Base-by-base conservation (phyloP, 352 stramenopile species). In the Phytophthora pseudosyringae region DNA sequence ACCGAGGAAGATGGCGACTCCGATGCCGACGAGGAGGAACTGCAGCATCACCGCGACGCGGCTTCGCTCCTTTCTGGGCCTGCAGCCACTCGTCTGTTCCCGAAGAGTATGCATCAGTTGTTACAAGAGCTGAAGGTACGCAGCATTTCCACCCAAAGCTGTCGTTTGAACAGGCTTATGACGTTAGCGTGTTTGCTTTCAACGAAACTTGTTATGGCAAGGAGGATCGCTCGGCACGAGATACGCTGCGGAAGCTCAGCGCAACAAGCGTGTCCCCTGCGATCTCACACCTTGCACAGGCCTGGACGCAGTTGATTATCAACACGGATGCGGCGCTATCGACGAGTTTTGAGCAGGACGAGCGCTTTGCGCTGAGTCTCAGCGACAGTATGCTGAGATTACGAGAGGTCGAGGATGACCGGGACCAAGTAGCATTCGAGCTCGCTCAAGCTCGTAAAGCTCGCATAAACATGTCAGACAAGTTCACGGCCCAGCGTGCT, bases 301-400 rank as follows among this genome's bases (percentile, higher is more conserved):
- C 43, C 9, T 80, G 80, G 54, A 75, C 71, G 16, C 69, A 88
- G 41, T 52, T 88, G 11, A 67, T 73, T 29, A 75, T 81, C 21
- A 66, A 72, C 44, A 69, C 69, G 13, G 78, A 87, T 28, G 69
- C 59, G 5, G 49, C 61, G 16, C 51, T 90, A 18, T 68, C 63
- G 31, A 82, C 81, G 9, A 88, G 70, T 33, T 67, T 69, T 9
- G 84, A 93, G 40, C 81, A 93, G 58, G 77, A 88, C 67, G 82
- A 83, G 26, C 50, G 44, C 15, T 58, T 66, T 12, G 60, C 62
- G 0, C 40, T 56, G 9, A 65, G 46, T 31, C 55, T 90, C 18
- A 67, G 76, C 12, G 82, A 90, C 28, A 79, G 76, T n/a, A 60
- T 75, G 21, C 39, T 86, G 49, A 80, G 80, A 5, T 71, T 93